Conservation (phyloP, 2,329 filamentous ascomycete genomes). For the Tolypocladium tundrense region DNA sequence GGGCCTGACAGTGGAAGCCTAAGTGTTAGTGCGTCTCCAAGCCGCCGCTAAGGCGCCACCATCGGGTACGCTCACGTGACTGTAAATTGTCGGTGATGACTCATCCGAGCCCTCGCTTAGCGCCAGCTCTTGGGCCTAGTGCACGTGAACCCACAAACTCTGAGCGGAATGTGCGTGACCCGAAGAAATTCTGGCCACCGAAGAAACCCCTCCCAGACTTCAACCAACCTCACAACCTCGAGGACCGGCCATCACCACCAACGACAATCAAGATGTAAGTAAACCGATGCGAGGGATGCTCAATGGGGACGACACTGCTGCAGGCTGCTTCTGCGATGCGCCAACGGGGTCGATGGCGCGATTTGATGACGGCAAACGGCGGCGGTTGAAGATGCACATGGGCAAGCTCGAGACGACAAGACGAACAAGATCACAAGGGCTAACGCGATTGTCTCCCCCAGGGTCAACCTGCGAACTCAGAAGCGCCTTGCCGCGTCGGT, state of each 20-base stretch:
- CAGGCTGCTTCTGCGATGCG: not conserved
- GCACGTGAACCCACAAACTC: constrained; percentile 34
- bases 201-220: constrained; percentile 30
- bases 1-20: no score
- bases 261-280: constrained; percentile 36
- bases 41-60: not conserved
- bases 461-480: constrained; percentile 99
- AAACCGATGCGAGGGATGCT: constrained; percentile 7
- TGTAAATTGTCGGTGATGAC: constrained; percentile 7
- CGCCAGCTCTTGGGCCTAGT: constrained; percentile 17
- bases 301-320: not conserved
- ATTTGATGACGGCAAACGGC: not conserved
- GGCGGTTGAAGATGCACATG: not conserved
- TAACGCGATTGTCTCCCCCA: constrained; percentile 31
- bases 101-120: constrained; percentile 31
- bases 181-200: constrained; percentile 29
- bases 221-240: constrained; percentile 23
- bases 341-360: not conserved
- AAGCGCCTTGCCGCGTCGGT: constrained; percentile 99
- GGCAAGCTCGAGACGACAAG: not conserved
- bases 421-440: constrained; percentile 8
- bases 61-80: not conserved
- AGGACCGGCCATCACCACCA: constrained; percentile 31
- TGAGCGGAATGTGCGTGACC: constrained; percentile 22
- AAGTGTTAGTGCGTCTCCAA: not conserved